These are phyloP conservation scores for Gryganskiella cystojenkinii DNA, from an alignment of 192 early-diverging fungal genomes.

Conservation along the genomic window DNA sequence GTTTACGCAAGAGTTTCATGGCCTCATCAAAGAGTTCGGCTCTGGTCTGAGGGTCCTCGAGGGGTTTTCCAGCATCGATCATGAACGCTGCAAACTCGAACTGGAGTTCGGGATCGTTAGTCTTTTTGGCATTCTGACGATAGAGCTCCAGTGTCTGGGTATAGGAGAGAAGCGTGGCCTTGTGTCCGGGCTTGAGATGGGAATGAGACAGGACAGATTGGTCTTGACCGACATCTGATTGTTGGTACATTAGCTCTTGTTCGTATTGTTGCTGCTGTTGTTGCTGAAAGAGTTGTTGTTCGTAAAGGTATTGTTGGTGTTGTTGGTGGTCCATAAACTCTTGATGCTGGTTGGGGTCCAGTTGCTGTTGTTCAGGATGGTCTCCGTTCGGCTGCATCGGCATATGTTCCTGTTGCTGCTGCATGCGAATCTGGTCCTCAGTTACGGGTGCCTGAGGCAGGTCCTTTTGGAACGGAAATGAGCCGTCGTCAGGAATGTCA, in stretches of 20 bases:
- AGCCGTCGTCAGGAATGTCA: too few species aligned
- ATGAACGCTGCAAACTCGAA: conserved; percentile 77
- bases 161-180: conserved; percentile 65
- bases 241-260: background rate
- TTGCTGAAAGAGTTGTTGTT: conserved; percentile 8
- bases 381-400: too few species aligned
- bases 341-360: conserved; percentile 26
- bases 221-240: conserved; percentile 12
- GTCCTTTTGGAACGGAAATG: background rate
- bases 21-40: conserved; percentile 75
- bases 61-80: conserved; percentile 65
- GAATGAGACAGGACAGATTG: conserved; percentile 57
- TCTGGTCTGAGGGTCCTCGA: conserved; percentile 60
- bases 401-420: conserved; percentile 38
- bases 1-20: conserved; percentile 68
- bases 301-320: conserved; percentile 3
- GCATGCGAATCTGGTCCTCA: conserved; percentile 19
- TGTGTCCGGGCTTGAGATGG: conserved; percentile 68
- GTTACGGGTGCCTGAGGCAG: background rate
- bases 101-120: conserved; percentile 69
- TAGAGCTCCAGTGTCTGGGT: conserved; percentile 68
- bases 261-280: conserved; percentile 32
- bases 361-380: too few species aligned
- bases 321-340: conserved; percentile 39
- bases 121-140: conserved; percentile 73